These are phyloP conservation scores for Solioccasus polychromus DNA, from an alignment of 768 basidiomycete species.

Conservation along the genomic window DNA sequence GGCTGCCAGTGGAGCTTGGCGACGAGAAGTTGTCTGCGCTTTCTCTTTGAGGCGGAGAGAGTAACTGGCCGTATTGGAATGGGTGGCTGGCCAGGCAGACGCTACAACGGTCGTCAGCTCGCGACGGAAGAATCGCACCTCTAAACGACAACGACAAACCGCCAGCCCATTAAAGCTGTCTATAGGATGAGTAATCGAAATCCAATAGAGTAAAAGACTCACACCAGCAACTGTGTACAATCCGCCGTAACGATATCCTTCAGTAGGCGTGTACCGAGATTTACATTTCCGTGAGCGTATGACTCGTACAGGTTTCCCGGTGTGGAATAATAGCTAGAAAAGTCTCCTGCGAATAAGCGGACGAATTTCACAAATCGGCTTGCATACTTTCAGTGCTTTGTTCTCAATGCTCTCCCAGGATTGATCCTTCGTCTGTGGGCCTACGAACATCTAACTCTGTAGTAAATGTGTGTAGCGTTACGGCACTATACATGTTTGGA, in stretches of 20 bases:
- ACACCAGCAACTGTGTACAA: constrained; percentile 27
- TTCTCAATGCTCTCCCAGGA: constrained; percentile 16
- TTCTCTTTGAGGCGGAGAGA: background rate
- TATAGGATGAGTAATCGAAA: too few relatives aligned
- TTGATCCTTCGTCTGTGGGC: constrained; percentile 24
- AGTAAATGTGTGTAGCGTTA: background rate
- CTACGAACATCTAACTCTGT: constrained; percentile 4
- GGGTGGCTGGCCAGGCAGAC: constrained; percentile 25
- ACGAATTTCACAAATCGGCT: background rate
- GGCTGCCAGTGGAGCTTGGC: background rate
- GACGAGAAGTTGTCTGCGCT: background rate
- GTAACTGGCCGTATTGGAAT: constrained; percentile 11
- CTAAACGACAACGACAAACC: constrained; percentile 27
- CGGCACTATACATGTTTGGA: constrained; percentile 21
- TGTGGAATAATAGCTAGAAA: constrained; percentile 20
- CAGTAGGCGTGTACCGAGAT: constrained; percentile 26
- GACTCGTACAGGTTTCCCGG: constrained; percentile 24
- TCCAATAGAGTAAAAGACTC: background rate
- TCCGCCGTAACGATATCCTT: constrained; percentile 31
- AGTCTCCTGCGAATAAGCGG: background rate
- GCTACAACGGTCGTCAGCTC: constrained; percentile 10
- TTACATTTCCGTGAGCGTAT: constrained; percentile 18
- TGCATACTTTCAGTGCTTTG: constrained; percentile 18
- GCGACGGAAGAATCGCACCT: constrained; percentile 10
- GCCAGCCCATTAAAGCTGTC: too few relatives aligned